These are phyloP conservation scores for Phlebiopsis flavidoalba DNA, from an alignment of 768 basidiomycete species.

Conservation along the genomic window DNA sequence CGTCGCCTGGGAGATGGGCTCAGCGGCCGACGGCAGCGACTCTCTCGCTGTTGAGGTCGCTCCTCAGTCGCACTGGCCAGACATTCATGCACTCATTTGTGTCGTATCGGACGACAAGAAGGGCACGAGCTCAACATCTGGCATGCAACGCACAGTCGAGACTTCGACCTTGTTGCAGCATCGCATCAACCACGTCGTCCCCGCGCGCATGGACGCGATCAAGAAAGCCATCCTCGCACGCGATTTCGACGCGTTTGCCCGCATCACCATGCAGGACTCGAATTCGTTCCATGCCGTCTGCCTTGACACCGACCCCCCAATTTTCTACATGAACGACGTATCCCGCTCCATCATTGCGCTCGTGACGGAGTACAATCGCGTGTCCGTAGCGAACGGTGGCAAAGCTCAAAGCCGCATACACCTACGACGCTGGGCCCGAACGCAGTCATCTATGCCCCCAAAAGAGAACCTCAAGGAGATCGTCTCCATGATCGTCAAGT, in stretches of 20 bases:
- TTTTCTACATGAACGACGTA: slow-evolving; percentile 99
- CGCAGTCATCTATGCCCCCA: slow-evolving; percentile 91
- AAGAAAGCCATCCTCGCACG: slow-evolving; percentile 67
- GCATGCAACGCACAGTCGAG: slow-evolving; percentile 97
- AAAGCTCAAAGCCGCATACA: slow-evolving; percentile 89
- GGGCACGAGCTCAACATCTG: slow-evolving; percentile 88
- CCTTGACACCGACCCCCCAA: slow-evolving; percentile 94
- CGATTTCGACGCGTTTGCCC: slow-evolving; percentile 88
- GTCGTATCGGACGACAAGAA: slow-evolving; percentile 96
- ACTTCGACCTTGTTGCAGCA: slow-evolving; percentile 86
- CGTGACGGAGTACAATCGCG: slow-evolving; percentile 89
- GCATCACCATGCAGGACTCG: slow-evolving; percentile 94
- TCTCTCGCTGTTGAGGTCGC: slow-evolving; percentile 87
- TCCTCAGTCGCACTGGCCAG: slow-evolving; percentile 83
- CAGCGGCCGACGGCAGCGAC: slow-evolving; percentile 65
- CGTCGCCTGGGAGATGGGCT: slow-evolving; percentile 90
- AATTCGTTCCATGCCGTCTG: slow-evolving; percentile 99
- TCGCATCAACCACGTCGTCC: slow-evolving; percentile 84
- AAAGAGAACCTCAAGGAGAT: slow-evolving; percentile 76
- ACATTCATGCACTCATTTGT: slow-evolving; percentile 95
- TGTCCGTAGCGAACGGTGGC: slow-evolving; percentile 49
- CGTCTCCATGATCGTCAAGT: slow-evolving; percentile 66
- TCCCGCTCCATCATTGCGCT: slow-evolving; percentile 88
- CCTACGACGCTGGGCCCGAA: slow-evolving; percentile 99
- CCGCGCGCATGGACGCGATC: slow-evolving; percentile 79